These are phyloP conservation scores for Sugiyamaella lignohabitans DNA, from an alignment of 805 yeast genomes.

Conservation along the genomic window DNA sequence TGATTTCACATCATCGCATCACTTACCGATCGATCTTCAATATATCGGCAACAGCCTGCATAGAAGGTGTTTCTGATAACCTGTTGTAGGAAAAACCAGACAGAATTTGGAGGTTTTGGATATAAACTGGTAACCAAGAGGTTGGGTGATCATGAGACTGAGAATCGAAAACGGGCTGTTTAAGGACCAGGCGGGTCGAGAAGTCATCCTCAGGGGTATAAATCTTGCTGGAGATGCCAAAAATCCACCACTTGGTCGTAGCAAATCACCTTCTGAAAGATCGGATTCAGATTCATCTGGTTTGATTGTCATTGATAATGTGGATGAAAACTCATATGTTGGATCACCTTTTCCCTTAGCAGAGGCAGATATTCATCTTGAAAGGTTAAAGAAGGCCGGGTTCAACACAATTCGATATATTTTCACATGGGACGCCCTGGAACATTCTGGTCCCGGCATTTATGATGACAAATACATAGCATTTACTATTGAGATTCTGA, in stretches of 20 bases:
- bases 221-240: conserved; percentile 74
- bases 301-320: not conserved
- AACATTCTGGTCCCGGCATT: conserved; percentile 76
- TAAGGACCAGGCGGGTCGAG: conserved; percentile 49
- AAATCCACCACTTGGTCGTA: conserved; percentile 56
- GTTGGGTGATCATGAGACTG: no score
- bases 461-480: conserved; percentile 75
- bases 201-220: conserved; percentile 67
- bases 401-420: conserved; percentile 71
- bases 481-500: conserved; percentile 57
- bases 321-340: conserved; percentile 32
- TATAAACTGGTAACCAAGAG: conserved; percentile 29
- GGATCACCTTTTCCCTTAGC: conserved; percentile 74
- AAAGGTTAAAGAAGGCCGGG: conserved; percentile 71
- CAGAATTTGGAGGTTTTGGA: no score
- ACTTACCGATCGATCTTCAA: no score
- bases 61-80: no score
- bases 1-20: no score
- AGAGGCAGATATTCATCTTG: conserved; percentile 64
- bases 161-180: conserved; percentile 45
- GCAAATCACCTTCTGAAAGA: no score
- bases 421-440: conserved; percentile 88
- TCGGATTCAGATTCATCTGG: not conserved
- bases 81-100: no score
- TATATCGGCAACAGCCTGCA: no score